Percentiles rank a stretch among this genome's conserved stretches.
phyloP scores from a whole-genome alignment of 176 grass and related monocot genomes.

The Eremochloa ophiuroides region DNA sequence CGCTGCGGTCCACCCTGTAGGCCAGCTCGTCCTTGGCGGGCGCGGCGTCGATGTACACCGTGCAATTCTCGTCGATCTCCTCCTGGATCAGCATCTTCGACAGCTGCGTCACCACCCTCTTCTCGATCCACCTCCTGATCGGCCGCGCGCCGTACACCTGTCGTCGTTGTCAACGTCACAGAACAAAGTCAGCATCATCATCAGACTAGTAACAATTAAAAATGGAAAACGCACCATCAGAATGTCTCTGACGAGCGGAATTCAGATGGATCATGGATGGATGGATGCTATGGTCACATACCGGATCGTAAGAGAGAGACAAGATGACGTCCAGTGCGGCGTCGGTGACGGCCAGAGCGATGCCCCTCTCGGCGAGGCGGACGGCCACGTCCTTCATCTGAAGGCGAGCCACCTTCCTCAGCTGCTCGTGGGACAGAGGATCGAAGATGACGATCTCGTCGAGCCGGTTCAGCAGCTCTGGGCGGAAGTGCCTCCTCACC shows the following conservation, averaged over 20 bases:
- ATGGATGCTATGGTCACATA: slow-evolving; percentile 19
- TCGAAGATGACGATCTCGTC: slow-evolving; percentile 95
- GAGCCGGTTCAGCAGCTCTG: slow-evolving; percentile 83
- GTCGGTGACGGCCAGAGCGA: slow-evolving; percentile 87
- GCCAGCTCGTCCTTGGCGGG: slow-evolving; percentile 46
- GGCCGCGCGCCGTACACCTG: slow-evolving; percentile 65
- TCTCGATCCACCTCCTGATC: slow-evolving; percentile 74
- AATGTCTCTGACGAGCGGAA: not conserved
- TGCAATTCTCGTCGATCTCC: slow-evolving; percentile 83
- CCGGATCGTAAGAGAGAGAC: slow-evolving; percentile 78
- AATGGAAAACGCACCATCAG: too few species aligned
- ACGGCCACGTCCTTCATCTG: slow-evolving; percentile 96
- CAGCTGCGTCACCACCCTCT: slow-evolving; percentile 73
- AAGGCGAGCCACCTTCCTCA: slow-evolving; percentile 82
- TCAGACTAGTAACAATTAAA: too few species aligned
- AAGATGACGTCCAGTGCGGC: slow-evolving; percentile 77
- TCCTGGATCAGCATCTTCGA: slow-evolving; percentile 83
- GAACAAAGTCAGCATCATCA: not conserved
- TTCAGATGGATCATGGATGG: not conserved
- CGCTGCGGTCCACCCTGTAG: slow-evolving; percentile 56
- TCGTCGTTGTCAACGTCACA: not conserved
- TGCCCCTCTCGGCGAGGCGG: slow-evolving; percentile 74
- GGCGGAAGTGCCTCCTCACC: slow-evolving; percentile 93
- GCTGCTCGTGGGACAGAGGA: slow-evolving; percentile 77
- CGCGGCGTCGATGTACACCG: slow-evolving; percentile 58